Evolutionary conservation across 1,139 yeast genomes (phyloP).

Genomic region (Yamadazyma spencermartinsiae): DNA sequence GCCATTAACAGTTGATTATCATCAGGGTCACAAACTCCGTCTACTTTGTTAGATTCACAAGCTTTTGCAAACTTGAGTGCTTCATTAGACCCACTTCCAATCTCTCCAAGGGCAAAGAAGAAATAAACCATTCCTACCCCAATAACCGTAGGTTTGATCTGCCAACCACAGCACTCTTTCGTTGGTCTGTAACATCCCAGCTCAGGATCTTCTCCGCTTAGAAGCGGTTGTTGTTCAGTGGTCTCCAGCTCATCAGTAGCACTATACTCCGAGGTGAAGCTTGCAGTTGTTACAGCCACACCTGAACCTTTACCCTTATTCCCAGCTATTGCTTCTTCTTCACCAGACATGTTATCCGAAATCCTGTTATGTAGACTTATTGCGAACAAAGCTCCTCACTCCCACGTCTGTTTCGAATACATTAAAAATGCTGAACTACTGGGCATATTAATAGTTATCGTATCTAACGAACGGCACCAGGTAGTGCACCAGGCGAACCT

Average conservation of each 20-base stretch:
- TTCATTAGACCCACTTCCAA: slow-evolving; percentile 5
- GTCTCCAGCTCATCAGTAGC: neutral
- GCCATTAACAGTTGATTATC: slow-evolving; percentile 34
- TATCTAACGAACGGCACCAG: neutral
- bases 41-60: slow-evolving; percentile 9
- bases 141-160: slow-evolving; percentile 4
- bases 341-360: neutral
- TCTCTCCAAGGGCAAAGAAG: slow-evolving; percentile 4
- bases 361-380: too few species aligned
- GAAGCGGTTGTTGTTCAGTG: neutral
- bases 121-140: slow-evolving; percentile 3
- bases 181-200: neutral
- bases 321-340: neutral
- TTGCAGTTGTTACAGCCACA: neutral
- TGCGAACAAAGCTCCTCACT: too few species aligned
- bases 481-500: too few species aligned
- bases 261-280: neutral
- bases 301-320: neutral
- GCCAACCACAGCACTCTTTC: neutral
- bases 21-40: slow-evolving; percentile 25
- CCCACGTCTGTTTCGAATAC: too few species aligned
- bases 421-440: too few species aligned
- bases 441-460: too few species aligned
- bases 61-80: slow-evolving; percentile 9
- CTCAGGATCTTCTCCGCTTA: neutral